phyloP scores from a whole-genome alignment of 2,329 filamentous ascomycete genomes.

The Amesomyces nigricolor region DNA sequence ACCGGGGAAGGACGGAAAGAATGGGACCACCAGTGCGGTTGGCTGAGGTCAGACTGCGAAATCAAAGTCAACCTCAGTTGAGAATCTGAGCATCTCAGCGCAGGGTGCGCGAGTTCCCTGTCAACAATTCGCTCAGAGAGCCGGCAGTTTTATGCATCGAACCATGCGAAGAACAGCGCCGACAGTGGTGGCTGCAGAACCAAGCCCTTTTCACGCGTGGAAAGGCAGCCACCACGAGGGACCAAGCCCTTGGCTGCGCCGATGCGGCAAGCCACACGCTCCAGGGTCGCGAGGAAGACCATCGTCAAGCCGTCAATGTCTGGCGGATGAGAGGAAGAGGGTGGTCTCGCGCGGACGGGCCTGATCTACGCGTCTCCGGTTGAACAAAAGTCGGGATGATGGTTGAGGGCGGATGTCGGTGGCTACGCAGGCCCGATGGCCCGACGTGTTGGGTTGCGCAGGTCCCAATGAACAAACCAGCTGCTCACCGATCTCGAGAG shows the following conservation, averaged over 20 bases:
- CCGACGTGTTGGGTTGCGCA: no score
- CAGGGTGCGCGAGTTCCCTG: no score
- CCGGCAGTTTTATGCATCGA: background rate
- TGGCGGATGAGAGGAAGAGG: background rate
- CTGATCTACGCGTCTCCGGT: background rate
- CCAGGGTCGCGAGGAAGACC: background rate
- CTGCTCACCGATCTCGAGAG: no score
- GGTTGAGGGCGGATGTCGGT: no score
- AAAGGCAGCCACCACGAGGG: background rate
- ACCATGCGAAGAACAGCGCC: background rate
- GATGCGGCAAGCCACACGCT: background rate
- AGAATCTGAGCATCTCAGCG: no score
- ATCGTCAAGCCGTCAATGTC: background rate
- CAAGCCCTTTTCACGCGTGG: background rate
- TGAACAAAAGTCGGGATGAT: no score
- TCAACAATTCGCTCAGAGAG: background rate
- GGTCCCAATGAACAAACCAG: no score
- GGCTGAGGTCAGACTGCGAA: background rate
- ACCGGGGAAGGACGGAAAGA: background rate
- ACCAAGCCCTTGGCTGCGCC: slow-evolving; percentile 8
- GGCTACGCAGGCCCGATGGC: no score
- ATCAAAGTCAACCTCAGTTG: background rate
- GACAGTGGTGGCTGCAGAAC: slow-evolving; percentile 5
- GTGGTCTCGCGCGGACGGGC: background rate
- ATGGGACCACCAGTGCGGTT: background rate